Conservation (phyloP, 2,329 filamentous ascomycete species). For the Talaromyces sp. region DNA sequence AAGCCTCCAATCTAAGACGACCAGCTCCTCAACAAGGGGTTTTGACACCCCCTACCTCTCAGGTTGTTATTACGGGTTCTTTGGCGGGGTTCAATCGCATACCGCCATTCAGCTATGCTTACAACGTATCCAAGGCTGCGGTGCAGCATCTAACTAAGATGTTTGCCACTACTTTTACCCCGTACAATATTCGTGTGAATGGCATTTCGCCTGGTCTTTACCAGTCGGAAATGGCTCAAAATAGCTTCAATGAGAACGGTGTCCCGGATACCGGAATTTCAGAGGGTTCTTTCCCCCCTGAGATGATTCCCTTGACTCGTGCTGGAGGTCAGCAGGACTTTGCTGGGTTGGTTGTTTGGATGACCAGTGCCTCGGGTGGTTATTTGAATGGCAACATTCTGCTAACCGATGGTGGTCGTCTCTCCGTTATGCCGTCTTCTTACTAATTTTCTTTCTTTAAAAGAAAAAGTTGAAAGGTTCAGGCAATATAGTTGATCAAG, state of each 20-base stretch:
- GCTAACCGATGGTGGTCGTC: slow-evolving; percentile 64
- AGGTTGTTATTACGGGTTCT: slow-evolving; percentile 53
- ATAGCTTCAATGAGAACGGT: slow-evolving; percentile 48
- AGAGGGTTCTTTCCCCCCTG: slow-evolving; percentile 46
- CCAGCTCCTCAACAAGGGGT: slow-evolving; percentile 30
- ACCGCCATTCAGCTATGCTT: slow-evolving; percentile 45
- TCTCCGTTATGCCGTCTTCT: slow-evolving; percentile 59
- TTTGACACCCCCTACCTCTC: slow-evolving; percentile 39
- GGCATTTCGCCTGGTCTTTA: slow-evolving; percentile 58
- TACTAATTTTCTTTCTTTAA: too few relatives aligned
- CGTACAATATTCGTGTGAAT: slow-evolving; percentile 52
- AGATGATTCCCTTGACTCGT: slow-evolving; percentile 60
- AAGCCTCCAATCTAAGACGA: slow-evolving; percentile 46
- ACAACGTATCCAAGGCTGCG: slow-evolving; percentile 52
- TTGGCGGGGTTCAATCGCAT: slow-evolving; percentile 49
- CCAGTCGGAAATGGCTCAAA: slow-evolving; percentile 62
- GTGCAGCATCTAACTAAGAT: slow-evolving; percentile 54
- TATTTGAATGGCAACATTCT: slow-evolving; percentile 68
- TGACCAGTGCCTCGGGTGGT: slow-evolving; percentile 65
- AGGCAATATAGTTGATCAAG: too few relatives aligned
- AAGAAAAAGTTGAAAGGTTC: too few relatives aligned
- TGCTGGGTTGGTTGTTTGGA: slow-evolving; percentile 65
- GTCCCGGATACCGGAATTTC: slow-evolving; percentile 38
- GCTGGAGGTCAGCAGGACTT: slow-evolving; percentile 66
- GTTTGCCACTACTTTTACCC: slow-evolving; percentile 46